Conservation (phyloP, 1,284 basidiomycete species). For the Rhodotorula sp. region DNA sequence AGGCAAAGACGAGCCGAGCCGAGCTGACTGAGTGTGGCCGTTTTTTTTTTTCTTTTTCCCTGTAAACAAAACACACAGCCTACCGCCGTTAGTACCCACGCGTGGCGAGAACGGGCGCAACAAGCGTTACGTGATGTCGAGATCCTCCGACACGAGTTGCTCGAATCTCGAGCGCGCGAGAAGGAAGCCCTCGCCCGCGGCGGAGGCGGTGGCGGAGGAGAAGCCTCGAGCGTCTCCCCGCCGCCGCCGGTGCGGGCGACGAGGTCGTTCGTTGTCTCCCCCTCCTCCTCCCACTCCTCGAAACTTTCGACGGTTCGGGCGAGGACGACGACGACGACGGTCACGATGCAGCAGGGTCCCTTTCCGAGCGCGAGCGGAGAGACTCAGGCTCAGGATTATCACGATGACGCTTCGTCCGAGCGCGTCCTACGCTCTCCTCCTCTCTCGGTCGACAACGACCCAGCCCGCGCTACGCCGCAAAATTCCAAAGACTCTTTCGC, state of each 20-base stretch:
- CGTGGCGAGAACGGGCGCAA: background rate
- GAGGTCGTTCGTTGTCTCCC: no score
- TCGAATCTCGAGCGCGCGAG: background rate
- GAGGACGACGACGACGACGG: no score
- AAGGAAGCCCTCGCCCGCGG: no score
- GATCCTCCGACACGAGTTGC: background rate
- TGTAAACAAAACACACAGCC: background rate
- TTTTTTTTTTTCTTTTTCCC: no score
- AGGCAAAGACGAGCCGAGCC: no score
- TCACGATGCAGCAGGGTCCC: no score
- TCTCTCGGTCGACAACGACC: background rate
- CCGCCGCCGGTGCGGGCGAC: background rate
- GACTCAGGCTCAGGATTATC: no score
- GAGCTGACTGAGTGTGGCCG: background rate
- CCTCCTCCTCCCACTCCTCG: no score
- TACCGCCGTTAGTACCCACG: slow-evolving; percentile 18
- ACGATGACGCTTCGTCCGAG: no score
- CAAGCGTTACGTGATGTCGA: background rate
- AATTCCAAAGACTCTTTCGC: background rate
- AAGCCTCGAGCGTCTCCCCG: background rate
- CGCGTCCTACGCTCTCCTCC: background rate
- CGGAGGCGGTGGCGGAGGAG: no score
- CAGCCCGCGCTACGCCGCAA: background rate
- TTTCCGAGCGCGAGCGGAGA: no score
- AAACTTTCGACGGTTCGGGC: no score